Evolutionary conservation across 305 asterid species (phyloP), one percentile per base, ranked within the genome.

Genomic region (Ajuga reptans): DNA sequence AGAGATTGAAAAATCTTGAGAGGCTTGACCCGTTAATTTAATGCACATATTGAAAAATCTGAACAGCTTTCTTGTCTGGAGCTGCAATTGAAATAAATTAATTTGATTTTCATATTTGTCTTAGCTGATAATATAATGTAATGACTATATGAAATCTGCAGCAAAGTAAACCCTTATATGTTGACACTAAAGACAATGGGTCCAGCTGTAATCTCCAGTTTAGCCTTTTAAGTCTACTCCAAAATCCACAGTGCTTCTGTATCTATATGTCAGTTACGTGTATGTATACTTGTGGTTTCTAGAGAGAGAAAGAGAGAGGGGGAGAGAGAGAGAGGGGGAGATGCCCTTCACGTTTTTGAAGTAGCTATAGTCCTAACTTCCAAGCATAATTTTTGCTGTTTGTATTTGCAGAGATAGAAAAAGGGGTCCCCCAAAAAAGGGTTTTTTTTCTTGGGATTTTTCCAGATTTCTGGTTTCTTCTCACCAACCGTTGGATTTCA

Each of bases 141-240:
- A 49, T 68, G 45, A 76, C 66, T 58, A 60, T 16, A 37, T n/a
- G n/a, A 77, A 73, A 71, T 75, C 72, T 58, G 74, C 71, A 49
- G 74, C 71, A 54, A 72, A 72, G 83, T 75, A 81, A 81, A 80
- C 74, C 78, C 72, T 55, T 66, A 65, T 75, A 74, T 73, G 75
- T 77, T 72, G 82, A 76, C 80, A 75, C 81, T 79, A 77, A 69
- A 79, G 79, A 79, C 81, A 72, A 76, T 72, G 84, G 81, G 82
- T 68, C 85, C 83, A 79, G 83, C 81, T 76, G 83, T 84, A 81
- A 72, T 81, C 75, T 78, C 75, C 84, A 54, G 73, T 77, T 71
- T 72, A 72, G 68, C 80, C 71, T 72, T 80, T 59, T 69, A 41
- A 80, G 75, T 66, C 75, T 73, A 60, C 65, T 1, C 59, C 59